Base-by-base conservation (phyloP, 225 moss, liverwort and hornwort species). In the Antitrichia curtipendula region DNA sequence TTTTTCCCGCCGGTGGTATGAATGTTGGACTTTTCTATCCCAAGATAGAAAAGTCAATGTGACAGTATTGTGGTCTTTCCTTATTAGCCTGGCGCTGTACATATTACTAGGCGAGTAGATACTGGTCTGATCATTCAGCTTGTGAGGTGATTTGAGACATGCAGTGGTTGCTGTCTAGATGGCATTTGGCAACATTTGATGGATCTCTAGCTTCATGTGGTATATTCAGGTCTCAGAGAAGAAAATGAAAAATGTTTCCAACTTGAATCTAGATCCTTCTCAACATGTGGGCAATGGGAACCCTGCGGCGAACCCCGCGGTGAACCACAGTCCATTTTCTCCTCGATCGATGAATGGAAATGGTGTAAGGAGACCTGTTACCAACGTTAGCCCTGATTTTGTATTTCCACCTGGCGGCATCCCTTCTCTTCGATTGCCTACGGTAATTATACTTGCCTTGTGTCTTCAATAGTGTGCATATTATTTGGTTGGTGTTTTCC, bases 191-290 rank as follows among this genome's bases (percentile, higher is more conserved):
- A 84, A 76, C 88, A 84, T 75, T 90, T 92, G 90, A 92, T 84
- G 86, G 49, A 84, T 90, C n/a, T 92, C 81, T 90, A 84, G 88
- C 88, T 83, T 80, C 75, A 81, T 86, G 86, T 90, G 90, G 86
- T 76, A 70, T 88, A 56, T 90, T 88, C 98, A 98, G 96, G 98
- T 97, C 38, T 96, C 97, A 45, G 98, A 98, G 94, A 98, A 98
- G 92, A 97, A 97, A 90, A 88, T 98, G 92, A 97, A 96, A 92
- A 98, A 95, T 85, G 93, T 98, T 74, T 96, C 97, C 79, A 96
- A 97, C 88, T 92, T 95, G 75, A 98, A 98, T 88, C 90, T 98
- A 91, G 96, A 96, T 89, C 94, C 96, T 84, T 90, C 96, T 83
- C 90, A 92, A 60, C 94, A 94, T 77, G 73, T 90, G 91, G 95